Percentiles rank a stretch among this genome's conserved stretches.
Conservation (phyloP, 2,329 filamentous ascomycete species). For the Ambrosiella cleistominuta region DNA sequence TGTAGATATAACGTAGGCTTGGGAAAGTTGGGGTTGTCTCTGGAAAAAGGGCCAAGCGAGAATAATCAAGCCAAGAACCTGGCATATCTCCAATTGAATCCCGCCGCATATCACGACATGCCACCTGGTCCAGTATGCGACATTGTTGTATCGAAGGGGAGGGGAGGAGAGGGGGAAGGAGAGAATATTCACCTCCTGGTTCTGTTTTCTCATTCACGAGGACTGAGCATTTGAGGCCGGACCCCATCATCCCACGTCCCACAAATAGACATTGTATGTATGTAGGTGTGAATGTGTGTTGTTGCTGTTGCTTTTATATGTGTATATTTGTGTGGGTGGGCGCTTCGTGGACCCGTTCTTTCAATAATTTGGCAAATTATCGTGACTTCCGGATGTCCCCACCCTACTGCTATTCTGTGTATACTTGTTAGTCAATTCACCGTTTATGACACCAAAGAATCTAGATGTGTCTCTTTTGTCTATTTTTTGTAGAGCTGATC, state of each 20-base stretch:
- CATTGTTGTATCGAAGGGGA: neutral
- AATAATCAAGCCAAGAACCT: neutral
- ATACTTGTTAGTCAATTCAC: too few relatives aligned
- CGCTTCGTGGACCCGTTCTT: too few relatives aligned
- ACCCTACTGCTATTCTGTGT: neutral
- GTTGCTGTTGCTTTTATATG: too few relatives aligned
- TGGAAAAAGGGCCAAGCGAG: neutral
- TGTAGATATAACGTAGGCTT: neutral
- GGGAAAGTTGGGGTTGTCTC: neutral
- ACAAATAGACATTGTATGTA: neutral
- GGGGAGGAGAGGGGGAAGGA: too few relatives aligned
- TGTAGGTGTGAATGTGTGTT: too few relatives aligned
- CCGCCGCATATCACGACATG: neutral
- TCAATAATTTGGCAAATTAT: neutral
- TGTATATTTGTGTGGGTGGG: too few relatives aligned
- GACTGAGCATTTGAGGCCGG: neutral
- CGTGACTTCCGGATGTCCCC: neutral
- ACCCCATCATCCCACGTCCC: neutral
- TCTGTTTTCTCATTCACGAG: neutral
- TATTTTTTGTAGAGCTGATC: too few relatives aligned
- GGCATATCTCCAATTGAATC: neutral
- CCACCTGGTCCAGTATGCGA: neutral
- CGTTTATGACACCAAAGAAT: too few relatives aligned
- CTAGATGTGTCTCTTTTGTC: too few relatives aligned
- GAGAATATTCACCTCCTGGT: neutral